Evolutionary conservation across 2,329 filamentous ascomycete genomes (phyloP).

Genomic region (Hypomyces rosellus): DNA sequence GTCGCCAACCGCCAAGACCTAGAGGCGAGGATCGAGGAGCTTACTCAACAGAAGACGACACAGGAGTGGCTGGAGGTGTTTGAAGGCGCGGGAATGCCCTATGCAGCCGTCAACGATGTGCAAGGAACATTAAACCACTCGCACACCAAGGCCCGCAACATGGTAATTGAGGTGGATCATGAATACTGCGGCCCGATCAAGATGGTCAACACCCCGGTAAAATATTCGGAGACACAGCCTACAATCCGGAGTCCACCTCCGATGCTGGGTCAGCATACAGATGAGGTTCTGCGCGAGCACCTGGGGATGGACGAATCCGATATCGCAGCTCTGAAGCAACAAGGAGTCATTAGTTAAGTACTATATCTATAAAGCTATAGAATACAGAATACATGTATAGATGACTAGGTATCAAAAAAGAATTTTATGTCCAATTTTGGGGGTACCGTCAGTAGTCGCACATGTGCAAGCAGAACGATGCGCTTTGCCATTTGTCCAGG

Average conservation of each 20-base stretch:
- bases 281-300: conserved; percentile 63
- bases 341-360: conserved; percentile 58
- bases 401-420: not conserved
- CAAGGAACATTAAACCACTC: conserved; percentile 75
- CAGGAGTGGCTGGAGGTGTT: conserved; percentile 80
- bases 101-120: conserved; percentile 87
- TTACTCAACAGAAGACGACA: conserved; percentile 73
- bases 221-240: conserved; percentile 79
- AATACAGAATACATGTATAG: not conserved
- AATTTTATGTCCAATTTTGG: not conserved
- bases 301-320: conserved; percentile 54
- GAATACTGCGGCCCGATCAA: conserved; percentile 76
- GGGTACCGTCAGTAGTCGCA: not conserved
- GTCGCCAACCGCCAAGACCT: conserved; percentile 69
- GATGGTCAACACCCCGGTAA: conserved; percentile 89
- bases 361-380: not conserved
- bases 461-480: too few relatives aligned
- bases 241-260: conserved; percentile 73
- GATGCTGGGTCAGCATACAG: conserved; percentile 78
- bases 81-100: conserved; percentile 90
- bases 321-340: conserved; percentile 55
- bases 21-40: conserved; percentile 69
- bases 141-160: conserved; percentile 77
- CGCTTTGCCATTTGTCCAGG: not conserved
- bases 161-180: conserved; percentile 87